A percentile compares a stretch with the other conserved stretches of the same genome.
Evolutionary conservation across 306 rosid genomes (phyloP).

Genomic region (Prunus dulcis): DNA sequence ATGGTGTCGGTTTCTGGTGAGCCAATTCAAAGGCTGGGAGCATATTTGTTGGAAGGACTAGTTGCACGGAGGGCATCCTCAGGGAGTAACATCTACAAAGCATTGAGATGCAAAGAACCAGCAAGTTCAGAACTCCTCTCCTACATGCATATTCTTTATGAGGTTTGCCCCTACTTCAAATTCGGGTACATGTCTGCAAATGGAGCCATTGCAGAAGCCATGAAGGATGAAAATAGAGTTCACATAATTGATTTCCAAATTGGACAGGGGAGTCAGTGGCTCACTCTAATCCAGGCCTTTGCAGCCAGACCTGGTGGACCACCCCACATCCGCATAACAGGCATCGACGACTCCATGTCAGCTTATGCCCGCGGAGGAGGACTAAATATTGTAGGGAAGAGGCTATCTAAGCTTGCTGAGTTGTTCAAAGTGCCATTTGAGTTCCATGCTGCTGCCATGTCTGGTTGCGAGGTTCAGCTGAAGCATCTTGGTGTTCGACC

Average conservation of each 20-base stretch:
- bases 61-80: slow-evolving; percentile 67
- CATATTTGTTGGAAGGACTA: slow-evolving; percentile 95
- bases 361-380: slow-evolving; percentile 97
- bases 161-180: slow-evolving; percentile 94
- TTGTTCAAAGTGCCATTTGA: slow-evolving; percentile 76
- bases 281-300: slow-evolving; percentile 90
- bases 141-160: slow-evolving; percentile 81
- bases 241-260: slow-evolving; percentile 96
- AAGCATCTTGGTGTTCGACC: slow-evolving; percentile 54
- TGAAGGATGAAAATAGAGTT: slow-evolving; percentile 76
- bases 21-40: slow-evolving; percentile 94
- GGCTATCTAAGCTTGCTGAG: slow-evolving; percentile 70
- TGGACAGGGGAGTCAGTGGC: slow-evolving; percentile 93
- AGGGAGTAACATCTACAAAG: slow-evolving; percentile 71
- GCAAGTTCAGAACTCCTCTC: slow-evolving; percentile 75
- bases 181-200: slow-evolving; percentile 97
- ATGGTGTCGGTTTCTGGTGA: slow-evolving; percentile 93
- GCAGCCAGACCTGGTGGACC: slow-evolving; percentile 99
- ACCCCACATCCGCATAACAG: slow-evolving; percentile 92
- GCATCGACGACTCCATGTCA: slow-evolving; percentile 74
- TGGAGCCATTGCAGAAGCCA: slow-evolving; percentile 98
- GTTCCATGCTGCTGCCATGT: slow-evolving; percentile 67
- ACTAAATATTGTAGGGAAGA: slow-evolving; percentile 64
- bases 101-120: slow-evolving; percentile 79
- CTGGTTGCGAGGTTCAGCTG: slow-evolving; percentile 69